These are phyloP conservation scores for Oryza glaberrima DNA, from an alignment of 176 grass and related monocot genomes.

Conservation along the genomic window DNA sequence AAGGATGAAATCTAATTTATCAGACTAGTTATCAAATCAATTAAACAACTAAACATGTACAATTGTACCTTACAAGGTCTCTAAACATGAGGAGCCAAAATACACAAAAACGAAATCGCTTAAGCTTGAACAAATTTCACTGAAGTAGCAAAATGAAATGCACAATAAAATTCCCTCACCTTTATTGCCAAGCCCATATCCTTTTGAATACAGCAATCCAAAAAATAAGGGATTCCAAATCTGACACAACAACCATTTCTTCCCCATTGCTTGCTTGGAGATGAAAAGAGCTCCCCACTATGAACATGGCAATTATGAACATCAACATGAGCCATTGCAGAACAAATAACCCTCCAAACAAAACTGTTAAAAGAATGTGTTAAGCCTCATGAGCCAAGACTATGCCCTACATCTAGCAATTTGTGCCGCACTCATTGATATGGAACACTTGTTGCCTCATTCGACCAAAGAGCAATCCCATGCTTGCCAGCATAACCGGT, in stretches of 20 bases:
- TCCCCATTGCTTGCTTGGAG: conserved; percentile 43
- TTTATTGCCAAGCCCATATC: conserved; percentile 67
- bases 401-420: conserved; percentile 23
- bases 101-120: not conserved
- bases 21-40: conserved; percentile 23
- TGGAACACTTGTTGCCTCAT: conserved; percentile 18
- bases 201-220: conserved; percentile 55
- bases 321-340: conserved; percentile 37
- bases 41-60: conserved; percentile 23
- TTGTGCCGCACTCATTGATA: not conserved
- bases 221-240: conserved; percentile 53
- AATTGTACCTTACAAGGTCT: not conserved
- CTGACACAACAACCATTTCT: conserved; percentile 24
- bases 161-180: conserved; percentile 62
- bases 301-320: conserved; percentile 50
- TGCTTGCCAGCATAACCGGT: conserved; percentile 29
- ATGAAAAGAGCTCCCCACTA: conserved; percentile 35
- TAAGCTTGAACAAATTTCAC: conserved; percentile 29
- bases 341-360: conserved; percentile 27
- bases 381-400: conserved; percentile 19
- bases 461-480: conserved; percentile 31
- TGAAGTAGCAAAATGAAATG: not conserved
- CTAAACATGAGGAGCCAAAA: conserved; percentile 31
- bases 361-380: conserved; percentile 53
- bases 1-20: not conserved